phyloP scores from a whole-genome alignment of 2,329 filamentous ascomycete species.

The Basipetospora chlamydospora region DNA sequence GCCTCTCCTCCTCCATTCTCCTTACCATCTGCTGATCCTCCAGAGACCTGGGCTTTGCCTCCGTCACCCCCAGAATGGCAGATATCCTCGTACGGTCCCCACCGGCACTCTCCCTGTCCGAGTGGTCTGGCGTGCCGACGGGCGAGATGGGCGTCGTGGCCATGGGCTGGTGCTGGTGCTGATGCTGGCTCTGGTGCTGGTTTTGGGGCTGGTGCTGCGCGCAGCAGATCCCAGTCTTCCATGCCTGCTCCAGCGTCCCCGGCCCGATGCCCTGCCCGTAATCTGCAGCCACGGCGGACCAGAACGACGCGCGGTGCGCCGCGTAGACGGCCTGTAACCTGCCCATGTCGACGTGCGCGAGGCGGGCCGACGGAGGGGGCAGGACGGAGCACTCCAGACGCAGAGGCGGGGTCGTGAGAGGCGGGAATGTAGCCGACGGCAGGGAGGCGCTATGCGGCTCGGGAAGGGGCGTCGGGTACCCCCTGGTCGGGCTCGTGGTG shows the following conservation, averaged over 20 bases:
- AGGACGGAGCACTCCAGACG: slow-evolving; percentile 44
- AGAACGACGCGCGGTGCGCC: slow-evolving; percentile 56
- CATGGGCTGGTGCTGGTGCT: no score
- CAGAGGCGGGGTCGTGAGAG: slow-evolving; percentile 29
- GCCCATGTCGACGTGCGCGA: slow-evolving; percentile 42
- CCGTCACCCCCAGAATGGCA: slow-evolving; percentile 46
- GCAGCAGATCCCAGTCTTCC: slow-evolving; percentile 35
- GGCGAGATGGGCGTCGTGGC: slow-evolving; percentile 36
- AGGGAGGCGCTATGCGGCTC: slow-evolving; percentile 30
- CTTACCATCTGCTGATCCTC: slow-evolving; percentile 43
- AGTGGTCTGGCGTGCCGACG: slow-evolving; percentile 32
- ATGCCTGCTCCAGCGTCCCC: slow-evolving; percentile 54
- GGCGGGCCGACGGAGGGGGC: slow-evolving; percentile 20
- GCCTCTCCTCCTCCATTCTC: slow-evolving; percentile 37
- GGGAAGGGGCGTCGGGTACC: slow-evolving; percentile 25
- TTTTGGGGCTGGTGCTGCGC: slow-evolving; percentile 21
- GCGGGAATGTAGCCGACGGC: slow-evolving; percentile 22
- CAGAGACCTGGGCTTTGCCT: slow-evolving; percentile 41
- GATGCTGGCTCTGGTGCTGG: no score
- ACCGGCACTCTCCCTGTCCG: slow-evolving; percentile 17
- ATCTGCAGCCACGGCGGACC: slow-evolving; percentile 55
- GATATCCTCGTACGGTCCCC: slow-evolving; percentile 47
- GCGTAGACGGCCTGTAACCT: slow-evolving; percentile 59
- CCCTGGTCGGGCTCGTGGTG: slow-evolving; percentile 18
- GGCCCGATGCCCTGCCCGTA: slow-evolving; percentile 52